Conservation (phyloP, 345 rosid species). For the Rhizophora apiculata region DNA sequence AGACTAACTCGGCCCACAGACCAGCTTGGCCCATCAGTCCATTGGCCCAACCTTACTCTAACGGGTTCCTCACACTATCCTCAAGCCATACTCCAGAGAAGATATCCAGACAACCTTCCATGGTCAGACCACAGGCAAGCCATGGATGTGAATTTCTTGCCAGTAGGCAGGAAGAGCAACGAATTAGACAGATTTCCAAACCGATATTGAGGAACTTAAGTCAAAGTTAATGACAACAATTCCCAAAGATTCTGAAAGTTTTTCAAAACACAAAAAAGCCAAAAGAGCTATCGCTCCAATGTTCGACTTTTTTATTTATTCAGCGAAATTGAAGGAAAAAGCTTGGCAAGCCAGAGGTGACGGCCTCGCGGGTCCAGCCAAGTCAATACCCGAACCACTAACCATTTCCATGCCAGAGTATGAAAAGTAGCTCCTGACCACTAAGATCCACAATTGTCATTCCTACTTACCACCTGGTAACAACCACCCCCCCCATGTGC, state of each 20-base stretch:
- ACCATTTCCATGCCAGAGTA: neutral
- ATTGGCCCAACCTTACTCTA: too few relatives aligned
- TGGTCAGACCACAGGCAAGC: too few relatives aligned
- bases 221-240: neutral
- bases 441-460: neutral
- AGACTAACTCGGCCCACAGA: too few relatives aligned
- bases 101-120: too few relatives aligned
- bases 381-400: constrained; percentile 51
- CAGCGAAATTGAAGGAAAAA: neutral
- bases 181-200: too few relatives aligned
- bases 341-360: constrained; percentile 7
- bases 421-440: neutral
- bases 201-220: neutral
- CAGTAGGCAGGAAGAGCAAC: too few relatives aligned
- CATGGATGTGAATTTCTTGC: too few relatives aligned
- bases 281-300: neutral
- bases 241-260: neutral
- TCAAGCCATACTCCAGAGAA: too few relatives aligned
- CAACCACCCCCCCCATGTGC: neutral
- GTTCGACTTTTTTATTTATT: neutral
- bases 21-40: too few relatives aligned
- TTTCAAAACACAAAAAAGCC: too few relatives aligned
- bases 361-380: constrained; percentile 8
- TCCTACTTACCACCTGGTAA: neutral
- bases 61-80: too few relatives aligned